Percentiles rank a stretch among this genome's conserved stretches.
phyloP scores from a whole-genome alignment of 202 grass and related monocot genomes.

The Zoysia matrella region DNA sequence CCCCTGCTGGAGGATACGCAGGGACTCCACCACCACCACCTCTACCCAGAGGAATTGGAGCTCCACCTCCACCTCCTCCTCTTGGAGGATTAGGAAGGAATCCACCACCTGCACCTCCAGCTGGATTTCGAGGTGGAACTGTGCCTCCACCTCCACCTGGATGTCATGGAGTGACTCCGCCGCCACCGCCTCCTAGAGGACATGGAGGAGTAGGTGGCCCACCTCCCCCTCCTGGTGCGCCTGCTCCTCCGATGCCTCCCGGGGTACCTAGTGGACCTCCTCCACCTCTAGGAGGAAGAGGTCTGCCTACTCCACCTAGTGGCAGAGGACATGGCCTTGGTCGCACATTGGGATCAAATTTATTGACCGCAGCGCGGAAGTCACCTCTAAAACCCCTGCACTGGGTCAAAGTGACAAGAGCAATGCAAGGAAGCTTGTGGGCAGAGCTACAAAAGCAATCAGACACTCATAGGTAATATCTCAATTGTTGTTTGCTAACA shows the following conservation, averaged over 20 bases:
- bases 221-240: constrained; percentile 53
- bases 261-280: constrained; percentile 59
- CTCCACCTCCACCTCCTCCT: constrained; percentile 41
- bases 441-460: constrained; percentile 87
- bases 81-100: constrained; percentile 43
- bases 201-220: constrained; percentile 59
- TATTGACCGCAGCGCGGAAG: constrained; percentile 41
- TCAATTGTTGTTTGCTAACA: constrained; percentile 10
- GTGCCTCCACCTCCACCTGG: constrained; percentile 52
- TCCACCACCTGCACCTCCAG: constrained; percentile 51
- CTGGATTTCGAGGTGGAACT: constrained; percentile 48
- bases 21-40: constrained; percentile 14
- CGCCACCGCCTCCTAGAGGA: constrained; percentile 68
- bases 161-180: constrained; percentile 42
- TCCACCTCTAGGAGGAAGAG: constrained; percentile 63
- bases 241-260: constrained; percentile 51
- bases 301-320: constrained; percentile 52
- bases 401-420: constrained; percentile 95
- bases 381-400: constrained; percentile 91
- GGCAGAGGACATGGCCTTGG: constrained; percentile 72
- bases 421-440: constrained; percentile 96
- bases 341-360: constrained; percentile 49
- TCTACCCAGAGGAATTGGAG: constrained; percentile 27
- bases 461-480: constrained; percentile 69
- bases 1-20: constrained; percentile 15